These are phyloP conservation scores for Ogataea chonburiensis DNA, from an alignment of 805 yeast species.

Conservation along the genomic window DNA sequence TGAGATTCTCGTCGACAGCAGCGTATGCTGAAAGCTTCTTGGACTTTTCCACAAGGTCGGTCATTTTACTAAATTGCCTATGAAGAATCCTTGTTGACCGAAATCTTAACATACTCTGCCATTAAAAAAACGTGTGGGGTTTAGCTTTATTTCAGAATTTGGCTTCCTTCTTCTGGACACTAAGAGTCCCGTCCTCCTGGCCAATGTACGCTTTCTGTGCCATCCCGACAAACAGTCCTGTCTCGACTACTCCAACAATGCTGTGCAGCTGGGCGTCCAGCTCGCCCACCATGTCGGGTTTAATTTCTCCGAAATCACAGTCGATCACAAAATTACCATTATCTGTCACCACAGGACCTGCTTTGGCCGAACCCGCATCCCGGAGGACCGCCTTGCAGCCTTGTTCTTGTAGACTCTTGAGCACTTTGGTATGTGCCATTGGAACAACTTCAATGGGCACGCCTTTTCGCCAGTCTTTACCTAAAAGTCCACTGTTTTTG, in stretches of 20 bases:
- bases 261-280: slow-evolving; percentile 66
- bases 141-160: slow-evolving; percentile 2
- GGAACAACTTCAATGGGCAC: slow-evolving; percentile 96
- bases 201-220: slow-evolving; percentile 88
- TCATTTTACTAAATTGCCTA: slow-evolving; percentile 16
- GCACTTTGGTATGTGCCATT: slow-evolving; percentile 73
- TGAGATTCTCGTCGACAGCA: slow-evolving; percentile 88
- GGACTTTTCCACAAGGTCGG: slow-evolving; percentile 65
- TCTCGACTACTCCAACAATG: slow-evolving; percentile 92
- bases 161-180: slow-evolving; percentile 11
- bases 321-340: slow-evolving; percentile 92
- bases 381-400: slow-evolving; percentile 71
- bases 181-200: slow-evolving; percentile 61
- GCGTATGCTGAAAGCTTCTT: slow-evolving; percentile 85
- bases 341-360: slow-evolving; percentile 96
- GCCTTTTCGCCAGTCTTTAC: slow-evolving; percentile 82
- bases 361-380: slow-evolving; percentile 87
- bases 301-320: slow-evolving; percentile 84
- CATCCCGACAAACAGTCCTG: slow-evolving; percentile 79
- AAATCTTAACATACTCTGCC: slow-evolving; percentile 12
- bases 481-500: slow-evolving; percentile 71
- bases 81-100: slow-evolving; percentile 2
- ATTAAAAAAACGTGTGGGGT: slow-evolving; percentile 13
- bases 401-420: slow-evolving; percentile 53
- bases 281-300: slow-evolving; percentile 38